Evolutionary conservation across 148 eudicot genomes (phyloP).

Genomic region (Pharnaceum exiguum): DNA sequence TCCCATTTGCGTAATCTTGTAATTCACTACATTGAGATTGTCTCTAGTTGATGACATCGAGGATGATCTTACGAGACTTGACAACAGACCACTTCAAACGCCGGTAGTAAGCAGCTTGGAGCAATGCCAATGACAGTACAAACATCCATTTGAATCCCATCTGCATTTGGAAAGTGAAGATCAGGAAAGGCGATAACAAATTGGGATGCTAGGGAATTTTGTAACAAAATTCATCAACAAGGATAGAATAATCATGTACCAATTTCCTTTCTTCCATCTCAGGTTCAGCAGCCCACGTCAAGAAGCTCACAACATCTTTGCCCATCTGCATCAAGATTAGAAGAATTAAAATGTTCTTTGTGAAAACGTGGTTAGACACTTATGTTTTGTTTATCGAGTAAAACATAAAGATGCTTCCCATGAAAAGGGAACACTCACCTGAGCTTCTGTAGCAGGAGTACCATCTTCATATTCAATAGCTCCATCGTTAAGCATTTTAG

Average conservation of each 20-base stretch:
- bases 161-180: conserved; percentile 30
- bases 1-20: conserved; percentile 1
- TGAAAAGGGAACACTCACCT: conserved; percentile 31
- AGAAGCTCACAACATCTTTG: conserved; percentile 78
- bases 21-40: conserved; percentile 5
- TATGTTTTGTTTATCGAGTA: not conserved
- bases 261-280: conserved; percentile 96
- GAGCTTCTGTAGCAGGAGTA: conserved; percentile 89
- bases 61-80: conserved; percentile 85
- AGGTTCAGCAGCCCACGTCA: conserved; percentile 89
- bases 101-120: conserved; percentile 94
- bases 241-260: conserved; percentile 27
- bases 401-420: not conserved
- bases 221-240: not conserved
- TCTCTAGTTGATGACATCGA: conserved; percentile 82
- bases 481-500: conserved; percentile 95
- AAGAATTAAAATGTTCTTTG: not conserved
- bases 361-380: not conserved
- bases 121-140: conserved; percentile 85
- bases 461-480: conserved; percentile 98
- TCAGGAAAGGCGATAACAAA: not conserved
- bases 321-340: conserved; percentile 69
- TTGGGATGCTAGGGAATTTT: too few relatives aligned
- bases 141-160: conserved; percentile 99
- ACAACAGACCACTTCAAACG: conserved; percentile 96